Conservation (phyloP, 108 stramenopile species). For the Nannochloropsis gaditana region DNA sequence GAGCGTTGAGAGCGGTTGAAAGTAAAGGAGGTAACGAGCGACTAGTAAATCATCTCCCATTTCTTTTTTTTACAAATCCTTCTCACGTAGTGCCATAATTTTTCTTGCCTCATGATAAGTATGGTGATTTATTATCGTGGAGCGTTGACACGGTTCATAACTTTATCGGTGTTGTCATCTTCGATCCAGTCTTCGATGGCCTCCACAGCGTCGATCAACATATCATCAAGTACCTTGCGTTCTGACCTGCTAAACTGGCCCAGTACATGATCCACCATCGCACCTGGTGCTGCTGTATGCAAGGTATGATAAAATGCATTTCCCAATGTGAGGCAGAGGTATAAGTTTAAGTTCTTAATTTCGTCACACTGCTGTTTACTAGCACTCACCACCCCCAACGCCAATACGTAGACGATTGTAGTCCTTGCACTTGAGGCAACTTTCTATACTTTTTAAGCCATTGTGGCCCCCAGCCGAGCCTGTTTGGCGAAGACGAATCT, state of each 20-base stretch:
- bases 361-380: no score
- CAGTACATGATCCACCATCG: slow-evolving; percentile 36
- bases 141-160: slow-evolving; percentile 33
- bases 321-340: background rate
- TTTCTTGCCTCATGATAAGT: background rate
- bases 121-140: background rate
- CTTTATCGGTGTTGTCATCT: slow-evolving; percentile 35
- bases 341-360: background rate
- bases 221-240: slow-evolving; percentile 29
- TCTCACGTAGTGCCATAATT: no score
- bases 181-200: slow-evolving; percentile 45
- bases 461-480: slow-evolving; percentile 43
- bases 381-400: slow-evolving; percentile 30
- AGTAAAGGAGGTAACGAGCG: no score
- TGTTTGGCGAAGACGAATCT: slow-evolving; percentile 38
- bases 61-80: no score
- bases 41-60: no score
- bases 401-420: slow-evolving; percentile 36
- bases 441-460: slow-evolving; percentile 39
- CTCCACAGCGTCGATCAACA: slow-evolving; percentile 32
- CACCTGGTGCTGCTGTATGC: background rate
- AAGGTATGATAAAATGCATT: background rate
- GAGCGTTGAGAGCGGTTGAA: no score
- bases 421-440: slow-evolving; percentile 33
- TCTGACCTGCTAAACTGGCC: slow-evolving; percentile 39